phyloP scores from a whole-genome alignment of 192 early-diverging fungal species.

The Coemansia sp. region DNA sequence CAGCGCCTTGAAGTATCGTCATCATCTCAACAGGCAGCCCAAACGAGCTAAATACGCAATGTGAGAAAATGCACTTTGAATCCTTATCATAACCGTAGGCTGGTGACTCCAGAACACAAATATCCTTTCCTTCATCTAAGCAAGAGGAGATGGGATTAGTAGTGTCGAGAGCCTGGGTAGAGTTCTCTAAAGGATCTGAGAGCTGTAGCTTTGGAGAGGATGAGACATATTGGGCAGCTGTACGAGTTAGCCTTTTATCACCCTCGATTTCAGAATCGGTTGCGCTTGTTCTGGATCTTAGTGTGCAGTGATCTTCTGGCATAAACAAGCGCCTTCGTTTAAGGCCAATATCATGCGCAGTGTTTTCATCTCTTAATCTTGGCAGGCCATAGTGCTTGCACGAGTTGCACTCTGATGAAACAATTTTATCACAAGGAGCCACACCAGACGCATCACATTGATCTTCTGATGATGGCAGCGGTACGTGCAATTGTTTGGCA shows the following conservation, averaged over 20 bases:
- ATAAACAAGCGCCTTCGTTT: background rate
- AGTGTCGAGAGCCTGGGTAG: background rate
- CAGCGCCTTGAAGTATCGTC: constrained; percentile 18
- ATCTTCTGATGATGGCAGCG: background rate
- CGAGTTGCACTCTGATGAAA: background rate
- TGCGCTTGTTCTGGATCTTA: constrained; percentile 3
- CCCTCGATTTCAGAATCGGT: background rate
- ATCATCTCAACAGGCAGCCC: constrained; percentile 15
- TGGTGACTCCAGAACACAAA: background rate
- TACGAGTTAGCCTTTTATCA: background rate
- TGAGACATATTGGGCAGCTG: background rate
- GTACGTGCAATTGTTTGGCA: background rate
- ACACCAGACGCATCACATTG: background rate
- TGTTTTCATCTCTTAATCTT: background rate
- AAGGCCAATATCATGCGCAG: background rate
- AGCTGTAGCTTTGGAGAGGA: constrained; percentile 1
- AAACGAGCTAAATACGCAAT: constrained; percentile 39
- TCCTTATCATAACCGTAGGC: background rate
- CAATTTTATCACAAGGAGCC: background rate
- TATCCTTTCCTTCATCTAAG: background rate
- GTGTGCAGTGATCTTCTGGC: background rate
- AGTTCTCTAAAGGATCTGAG: background rate
- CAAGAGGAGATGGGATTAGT: background rate
- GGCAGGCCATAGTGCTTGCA: background rate
- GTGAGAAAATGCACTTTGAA: constrained; percentile 13